These are phyloP conservation scores for Silene latifolia DNA, from an alignment of 148 eudicot species.

Conservation along the genomic window DNA sequence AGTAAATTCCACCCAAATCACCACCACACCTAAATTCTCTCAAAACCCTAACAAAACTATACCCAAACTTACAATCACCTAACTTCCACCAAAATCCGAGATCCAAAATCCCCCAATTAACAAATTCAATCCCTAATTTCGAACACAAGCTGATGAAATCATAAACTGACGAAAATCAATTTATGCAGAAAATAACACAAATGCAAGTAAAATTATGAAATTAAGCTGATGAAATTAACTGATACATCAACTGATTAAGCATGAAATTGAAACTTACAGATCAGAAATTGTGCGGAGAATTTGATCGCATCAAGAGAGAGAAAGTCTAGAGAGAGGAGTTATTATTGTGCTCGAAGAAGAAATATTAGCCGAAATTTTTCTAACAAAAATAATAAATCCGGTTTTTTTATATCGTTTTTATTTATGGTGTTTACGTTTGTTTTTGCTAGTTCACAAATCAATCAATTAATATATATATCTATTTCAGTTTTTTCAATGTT, in stretches of 20 bases:
- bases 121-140: neutral
- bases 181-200: neutral
- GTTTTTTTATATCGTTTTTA: neutral
- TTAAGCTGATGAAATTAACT: neutral
- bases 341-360: neutral
- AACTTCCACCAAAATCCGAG: conserved; percentile 9
- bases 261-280: neutral
- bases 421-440: neutral
- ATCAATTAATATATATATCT: too few relatives aligned
- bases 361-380: neutral
- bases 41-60: conserved; percentile 1
- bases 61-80: neutral
- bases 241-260: neutral
- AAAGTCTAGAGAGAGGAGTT: neutral
- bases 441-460: too few relatives aligned
- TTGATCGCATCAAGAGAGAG: neutral
- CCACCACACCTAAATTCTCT: conserved; percentile 23
- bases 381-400: neutral
- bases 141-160: neutral
- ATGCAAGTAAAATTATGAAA: neutral
- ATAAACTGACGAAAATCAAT: neutral
- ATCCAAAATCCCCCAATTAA: conserved; percentile 8
- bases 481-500: too few relatives aligned
- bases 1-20: conserved; percentile 3
- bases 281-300: neutral